Base-by-base conservation (phyloP, 2,329 filamentous ascomycete genomes). In the Graphilbum sp. region DNA sequence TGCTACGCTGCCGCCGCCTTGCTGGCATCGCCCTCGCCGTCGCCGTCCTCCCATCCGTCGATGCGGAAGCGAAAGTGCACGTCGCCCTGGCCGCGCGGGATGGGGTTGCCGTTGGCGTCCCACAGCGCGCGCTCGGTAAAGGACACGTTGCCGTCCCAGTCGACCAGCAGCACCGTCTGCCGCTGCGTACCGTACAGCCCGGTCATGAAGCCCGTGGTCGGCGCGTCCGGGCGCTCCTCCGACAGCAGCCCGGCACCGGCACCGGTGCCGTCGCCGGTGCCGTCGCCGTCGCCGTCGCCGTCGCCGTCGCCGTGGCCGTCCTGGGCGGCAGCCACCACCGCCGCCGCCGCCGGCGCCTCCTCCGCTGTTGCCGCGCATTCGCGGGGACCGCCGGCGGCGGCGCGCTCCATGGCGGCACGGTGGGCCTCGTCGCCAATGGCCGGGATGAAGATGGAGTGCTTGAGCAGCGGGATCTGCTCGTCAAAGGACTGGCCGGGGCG, bases 151-250 rank as follows among this genome's bases (percentile, higher is more conserved):
- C 74, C 74, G 3, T 75, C 62, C 67, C 69, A 74, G 46, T 75
- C 72, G 7, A 78, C 67, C 33, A 77, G 54, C 13, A 79, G 54
- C 13, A 77, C 57, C 0, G 73, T 78, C 56, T 79, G 74, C 29
- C 74, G 57, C 54, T 79, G 74, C 5, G 74, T 79, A 4, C 74
- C 74, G 47, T 79, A 79, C 45, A 74, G 57, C 2, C 74, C 74
- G 5, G 63, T 69, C 50, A 69, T 66, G 45, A 72, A 74, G 2
- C 61, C 61, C 32, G 47, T 46, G 17, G 44, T 41, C 18, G 48
- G 44, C 39, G 37, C 41, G 54, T 61, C 39, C 45, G 52, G 61
- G 20, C 55, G 54, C 35, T 60, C 52, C 32, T 59, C 53, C 4
- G 51, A 47, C 25, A 58, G 47, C 38, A 47, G 50, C 38, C 55